Evolutionary conservation across 495 filamentous ascomycete genomes (phyloP).

Genomic region (Antarctomyces pellizariae): DNA sequence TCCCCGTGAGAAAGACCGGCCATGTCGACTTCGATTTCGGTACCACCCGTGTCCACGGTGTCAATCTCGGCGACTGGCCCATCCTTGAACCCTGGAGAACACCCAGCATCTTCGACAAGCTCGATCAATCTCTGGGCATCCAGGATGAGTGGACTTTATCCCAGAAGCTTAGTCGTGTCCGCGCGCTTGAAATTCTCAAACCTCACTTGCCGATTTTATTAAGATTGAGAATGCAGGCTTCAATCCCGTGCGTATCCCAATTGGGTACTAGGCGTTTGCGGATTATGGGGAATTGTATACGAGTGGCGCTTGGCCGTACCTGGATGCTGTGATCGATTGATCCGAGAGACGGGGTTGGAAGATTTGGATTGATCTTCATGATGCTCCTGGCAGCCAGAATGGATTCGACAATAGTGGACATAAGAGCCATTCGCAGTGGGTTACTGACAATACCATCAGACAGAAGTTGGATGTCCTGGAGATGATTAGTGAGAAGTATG

Average conservation of each 20-base stretch:
- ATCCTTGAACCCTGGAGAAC: constrained; percentile 45
- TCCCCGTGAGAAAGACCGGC: no score
- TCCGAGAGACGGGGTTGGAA: constrained; percentile 37
- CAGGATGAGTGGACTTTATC: constrained; percentile 40
- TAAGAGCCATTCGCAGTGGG: constrained; percentile 37
- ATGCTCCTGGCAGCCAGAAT: constrained; percentile 61
- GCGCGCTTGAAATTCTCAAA: constrained; percentile 12
- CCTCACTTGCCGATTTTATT: constrained; percentile 34
- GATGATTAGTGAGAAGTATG: constrained; percentile 34
- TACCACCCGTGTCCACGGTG: constrained; percentile 26
- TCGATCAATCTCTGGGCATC: constrained; percentile 17
- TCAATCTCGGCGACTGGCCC: constrained; percentile 62
- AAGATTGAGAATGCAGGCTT: constrained; percentile 40
- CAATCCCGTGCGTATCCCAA: constrained; percentile 56
- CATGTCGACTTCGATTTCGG: constrained; percentile 10
- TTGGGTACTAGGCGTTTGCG: constrained; percentile 54
- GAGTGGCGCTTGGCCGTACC: constrained; percentile 39
- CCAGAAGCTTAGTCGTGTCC: constrained; percentile 23
- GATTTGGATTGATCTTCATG: constrained; percentile 22
- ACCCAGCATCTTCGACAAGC: constrained; percentile 33
- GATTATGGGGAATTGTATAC: constrained; percentile 43
- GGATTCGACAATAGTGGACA: constrained; percentile 59
- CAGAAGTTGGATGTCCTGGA: constrained; percentile 35
- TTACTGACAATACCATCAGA: constrained; percentile 28
- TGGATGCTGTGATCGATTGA: constrained; percentile 46